Evolutionary conservation across 108 stramenopile genomes (phyloP).

Genomic region (Seminavis robusta): DNA sequence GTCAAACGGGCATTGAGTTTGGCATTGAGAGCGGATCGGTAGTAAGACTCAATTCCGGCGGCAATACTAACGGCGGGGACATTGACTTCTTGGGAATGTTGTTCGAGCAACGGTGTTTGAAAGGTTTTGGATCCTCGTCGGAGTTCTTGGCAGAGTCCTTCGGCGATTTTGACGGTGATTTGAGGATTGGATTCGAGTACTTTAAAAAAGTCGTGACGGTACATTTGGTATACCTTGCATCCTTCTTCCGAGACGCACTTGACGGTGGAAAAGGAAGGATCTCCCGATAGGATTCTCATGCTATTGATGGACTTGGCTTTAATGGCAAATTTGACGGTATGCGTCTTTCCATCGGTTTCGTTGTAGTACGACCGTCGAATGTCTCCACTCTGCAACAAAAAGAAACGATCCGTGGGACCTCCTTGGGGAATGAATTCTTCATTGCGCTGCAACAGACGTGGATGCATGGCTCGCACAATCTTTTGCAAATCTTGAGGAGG

Average conservation of each 20-base stretch:
- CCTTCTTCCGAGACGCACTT: constrained; percentile 19
- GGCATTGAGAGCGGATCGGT: constrained; percentile 63
- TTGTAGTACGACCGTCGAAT: constrained; percentile 22
- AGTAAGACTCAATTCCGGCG: constrained; percentile 79
- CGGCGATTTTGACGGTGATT: constrained; percentile 22
- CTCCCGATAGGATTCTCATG: constrained; percentile 36
- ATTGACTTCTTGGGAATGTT: constrained; percentile 39
- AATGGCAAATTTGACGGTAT: constrained; percentile 38
- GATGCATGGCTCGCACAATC: constrained; percentile 26
- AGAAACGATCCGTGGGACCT: constrained; percentile 30
- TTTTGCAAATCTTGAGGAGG: constrained; percentile 12
- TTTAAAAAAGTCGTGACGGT: constrained; percentile 20
- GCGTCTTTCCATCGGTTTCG: constrained; percentile 19
- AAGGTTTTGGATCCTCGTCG: constrained; percentile 29
- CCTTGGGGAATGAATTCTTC: constrained; percentile 31
- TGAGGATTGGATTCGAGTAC: constrained; percentile 28
- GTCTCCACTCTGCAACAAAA: constrained; percentile 35
- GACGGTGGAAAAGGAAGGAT: constrained; percentile 26
- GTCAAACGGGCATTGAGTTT: constrained; percentile 60
- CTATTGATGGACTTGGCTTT: constrained; percentile 39
- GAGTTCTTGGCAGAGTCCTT: constrained; percentile 31
- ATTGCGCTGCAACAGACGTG: constrained; percentile 13
- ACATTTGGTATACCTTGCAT: constrained; percentile 43
- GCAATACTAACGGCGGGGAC: constrained; percentile 62
- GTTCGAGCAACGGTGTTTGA: constrained; percentile 44